phyloP scores from a whole-genome alignment of 169 alveolate genomes.

The Plasmodium sp. region DNA sequence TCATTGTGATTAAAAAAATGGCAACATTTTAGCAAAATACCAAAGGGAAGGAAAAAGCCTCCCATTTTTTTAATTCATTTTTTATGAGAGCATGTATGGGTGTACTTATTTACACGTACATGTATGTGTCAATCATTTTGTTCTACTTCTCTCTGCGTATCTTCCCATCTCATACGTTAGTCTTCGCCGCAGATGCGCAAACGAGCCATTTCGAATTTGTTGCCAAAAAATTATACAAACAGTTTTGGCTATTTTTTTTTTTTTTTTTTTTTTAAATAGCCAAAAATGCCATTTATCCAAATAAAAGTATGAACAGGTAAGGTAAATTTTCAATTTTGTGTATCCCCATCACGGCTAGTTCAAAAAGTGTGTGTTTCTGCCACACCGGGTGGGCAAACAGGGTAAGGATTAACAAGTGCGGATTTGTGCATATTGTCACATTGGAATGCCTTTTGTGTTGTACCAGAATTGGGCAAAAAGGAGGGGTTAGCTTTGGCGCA shows the following conservation, averaged over 20 bases:
- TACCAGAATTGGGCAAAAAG: not conserved
- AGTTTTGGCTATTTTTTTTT: not conserved
- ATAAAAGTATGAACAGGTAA: slow-evolving; percentile 8
- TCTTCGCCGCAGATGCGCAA: not conserved
- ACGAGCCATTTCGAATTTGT: not conserved
- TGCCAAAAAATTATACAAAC: not conserved
- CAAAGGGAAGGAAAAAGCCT: not conserved
- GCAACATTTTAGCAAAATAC: not conserved
- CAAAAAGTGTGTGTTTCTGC: not conserved
- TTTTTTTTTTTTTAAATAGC: slow-evolving; percentile 17
- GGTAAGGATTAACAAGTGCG: not conserved
- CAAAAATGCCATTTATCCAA: not conserved
- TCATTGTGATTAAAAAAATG: not conserved
- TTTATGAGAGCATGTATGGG: not conserved
- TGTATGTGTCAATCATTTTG: not conserved
- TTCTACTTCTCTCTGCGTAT: not conserved
- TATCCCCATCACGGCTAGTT: not conserved
- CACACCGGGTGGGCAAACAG: not conserved
- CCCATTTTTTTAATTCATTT: not conserved
- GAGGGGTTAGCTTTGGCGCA: not conserved
- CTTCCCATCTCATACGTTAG: not conserved
- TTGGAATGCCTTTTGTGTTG: not conserved
- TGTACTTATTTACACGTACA: not conserved
- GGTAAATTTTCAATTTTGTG: not conserved
- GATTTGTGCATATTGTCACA: not conserved